Evolutionary conservation across 2,329 filamentous ascomycete species (phyloP), one percentile per base, ranked within the genome.

Genomic region (Niveomyces coronatus): DNA sequence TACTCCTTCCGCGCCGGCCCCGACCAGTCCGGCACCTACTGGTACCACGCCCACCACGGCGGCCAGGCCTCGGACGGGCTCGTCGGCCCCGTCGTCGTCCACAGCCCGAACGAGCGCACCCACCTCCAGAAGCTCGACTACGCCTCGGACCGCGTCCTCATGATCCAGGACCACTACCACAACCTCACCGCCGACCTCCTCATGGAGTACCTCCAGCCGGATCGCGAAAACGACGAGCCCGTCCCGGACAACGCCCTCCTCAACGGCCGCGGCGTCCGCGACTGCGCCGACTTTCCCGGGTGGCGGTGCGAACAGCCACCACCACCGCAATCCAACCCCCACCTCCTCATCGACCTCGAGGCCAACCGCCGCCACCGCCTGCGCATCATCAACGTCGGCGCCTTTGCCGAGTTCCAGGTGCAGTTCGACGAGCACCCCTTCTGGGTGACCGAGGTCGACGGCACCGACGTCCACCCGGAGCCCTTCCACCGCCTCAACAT

Each of bases 81-180:
- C 7, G 70, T 81, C 5, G 79, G 78, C 0, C 74, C 81, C 0
- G 58, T 86, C 35, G 64, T 85, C 11, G 61, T 86, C n/a, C 70
- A 82, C 41, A 74, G 76, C 22, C 65, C 71, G 23, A 54, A 60
- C 19, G 68, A 65, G 29, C 46, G 32, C 4, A 44, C 43, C 1
- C 41, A 41, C 1, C 41, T 52, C 14, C 51, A 57, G n/a, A 30
- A 45, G 26, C 36, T 58, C 4, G 44, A 46, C 2, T 60, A 60
- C 29, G 48, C 44, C 8, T 53, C 53, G 1, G 81, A 85, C 44
- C 60, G 77, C 22, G 63, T 80, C 0, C 52, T 85, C 14, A 80
- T 82, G 45, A 58, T 86, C n/a, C 78, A 76, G 14, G 82, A 86
- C 48, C 82, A 82, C 65, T 85, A 86, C 42, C 79, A 85, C 47